phyloP scores from a whole-genome alignment of 352 stramenopile genomes.

The Pythium phragmiticola region DNA sequence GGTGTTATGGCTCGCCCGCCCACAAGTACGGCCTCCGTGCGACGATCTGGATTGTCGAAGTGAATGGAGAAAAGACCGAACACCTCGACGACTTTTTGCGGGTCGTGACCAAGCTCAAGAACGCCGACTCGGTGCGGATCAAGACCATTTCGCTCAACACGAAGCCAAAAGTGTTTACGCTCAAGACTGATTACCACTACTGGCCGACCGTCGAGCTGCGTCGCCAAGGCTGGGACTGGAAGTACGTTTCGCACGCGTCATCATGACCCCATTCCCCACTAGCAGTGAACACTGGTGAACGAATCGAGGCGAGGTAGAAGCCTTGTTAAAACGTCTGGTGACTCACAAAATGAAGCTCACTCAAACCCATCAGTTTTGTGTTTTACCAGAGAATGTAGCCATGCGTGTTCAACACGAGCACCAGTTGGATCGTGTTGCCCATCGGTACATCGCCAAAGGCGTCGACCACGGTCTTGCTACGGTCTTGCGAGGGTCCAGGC shows the following conservation, averaged over 20 bases:
- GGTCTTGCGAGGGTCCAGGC: no score
- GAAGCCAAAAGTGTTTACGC: conserved; percentile 87
- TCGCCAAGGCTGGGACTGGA: conserved; percentile 64
- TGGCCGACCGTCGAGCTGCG: conserved; percentile 88
- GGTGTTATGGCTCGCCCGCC: conserved; percentile 89
- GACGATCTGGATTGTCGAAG: conserved; percentile 90
- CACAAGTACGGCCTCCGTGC: conserved; percentile 90
- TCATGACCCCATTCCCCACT: neutral
- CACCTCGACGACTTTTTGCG: conserved; percentile 85
- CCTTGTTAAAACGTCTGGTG: no score
- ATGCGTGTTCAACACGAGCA: neutral
- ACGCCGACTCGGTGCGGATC: conserved; percentile 83
- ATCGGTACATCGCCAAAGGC: no score
- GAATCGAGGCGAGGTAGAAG: neutral
- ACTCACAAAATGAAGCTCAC: neutral
- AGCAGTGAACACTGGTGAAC: neutral
- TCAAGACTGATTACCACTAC: conserved; percentile 92
- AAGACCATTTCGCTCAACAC: conserved; percentile 91
- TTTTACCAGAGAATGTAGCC: no score
- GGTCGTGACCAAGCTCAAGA: conserved; percentile 77
- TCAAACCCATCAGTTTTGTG: neutral
- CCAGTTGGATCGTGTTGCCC: no score
- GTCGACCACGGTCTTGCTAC: no score
- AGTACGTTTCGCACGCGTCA: conserved; percentile 56
- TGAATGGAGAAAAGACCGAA: conserved; percentile 81